phyloP scores from a whole-genome alignment of 2,329 filamentous ascomycete species.

The Nemania abortiva region DNA sequence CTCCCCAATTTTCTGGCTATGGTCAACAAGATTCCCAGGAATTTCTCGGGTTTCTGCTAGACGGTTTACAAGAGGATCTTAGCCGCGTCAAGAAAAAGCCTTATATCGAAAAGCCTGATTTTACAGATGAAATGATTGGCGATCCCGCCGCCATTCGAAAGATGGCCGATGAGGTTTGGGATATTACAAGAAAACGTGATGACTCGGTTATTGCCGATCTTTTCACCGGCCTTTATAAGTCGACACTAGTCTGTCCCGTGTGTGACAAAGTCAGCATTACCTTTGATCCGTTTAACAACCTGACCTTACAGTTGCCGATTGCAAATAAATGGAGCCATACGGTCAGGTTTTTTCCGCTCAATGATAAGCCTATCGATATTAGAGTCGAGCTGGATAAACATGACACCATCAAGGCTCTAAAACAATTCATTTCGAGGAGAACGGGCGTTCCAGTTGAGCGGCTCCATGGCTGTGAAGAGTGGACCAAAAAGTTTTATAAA shows the following conservation, averaged over 20 bases:
- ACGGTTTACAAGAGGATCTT: slow-evolving; percentile 93
- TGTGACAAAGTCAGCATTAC: slow-evolving; percentile 98
- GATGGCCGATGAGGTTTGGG: slow-evolving; percentile 90
- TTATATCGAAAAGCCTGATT: slow-evolving; percentile 97
- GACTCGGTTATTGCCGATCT: slow-evolving; percentile 96
- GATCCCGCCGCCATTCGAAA: slow-evolving; percentile 82
- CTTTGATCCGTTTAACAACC: slow-evolving; percentile 96
- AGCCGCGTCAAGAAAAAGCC: slow-evolving; percentile 96
- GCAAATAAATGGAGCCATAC: slow-evolving; percentile 83
- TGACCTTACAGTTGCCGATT: slow-evolving; percentile 90
- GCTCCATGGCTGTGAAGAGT: slow-evolving; percentile 86
- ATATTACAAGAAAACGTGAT: slow-evolving; percentile 91
- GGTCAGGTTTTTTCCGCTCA: slow-evolving; percentile 82
- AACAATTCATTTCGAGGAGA: slow-evolving; percentile 76
- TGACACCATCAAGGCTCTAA: slow-evolving; percentile 74
- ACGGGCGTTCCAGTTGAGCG: slow-evolving; percentile 73
- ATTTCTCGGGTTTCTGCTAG: slow-evolving; percentile 93
- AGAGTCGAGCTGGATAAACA: slow-evolving; percentile 85
- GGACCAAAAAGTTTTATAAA: slow-evolving; percentile 87
- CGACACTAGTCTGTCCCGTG: slow-evolving; percentile 89
- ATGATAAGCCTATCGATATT: slow-evolving; percentile 76
- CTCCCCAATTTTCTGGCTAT: slow-evolving; percentile 90
- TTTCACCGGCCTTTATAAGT: slow-evolving; percentile 98
- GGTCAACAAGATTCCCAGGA: slow-evolving; percentile 98
- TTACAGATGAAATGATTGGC: slow-evolving; percentile 93